A percentile compares a stretch with the other conserved stretches of the same genome.
phyloP scores from a whole-genome alignment of 129 eudicot species.

The Centella asiatica region DNA sequence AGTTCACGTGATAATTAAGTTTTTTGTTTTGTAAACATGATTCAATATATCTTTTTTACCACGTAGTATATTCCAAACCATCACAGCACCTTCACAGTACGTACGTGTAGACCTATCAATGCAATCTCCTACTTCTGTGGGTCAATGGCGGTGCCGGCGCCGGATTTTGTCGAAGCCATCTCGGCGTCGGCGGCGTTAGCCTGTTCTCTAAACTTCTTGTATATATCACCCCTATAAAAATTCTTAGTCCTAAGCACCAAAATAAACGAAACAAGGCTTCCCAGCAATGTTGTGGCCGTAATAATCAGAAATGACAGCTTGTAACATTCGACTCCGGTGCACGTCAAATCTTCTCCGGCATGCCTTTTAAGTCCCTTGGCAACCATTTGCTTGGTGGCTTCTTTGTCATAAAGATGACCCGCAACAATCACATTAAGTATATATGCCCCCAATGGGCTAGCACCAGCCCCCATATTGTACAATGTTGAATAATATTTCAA shows the following conservation, averaged over 20 bases:
- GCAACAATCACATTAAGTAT: constrained; percentile 60
- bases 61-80: no score
- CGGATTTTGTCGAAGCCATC: constrained; percentile 15
- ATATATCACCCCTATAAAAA: constrained; percentile 69
- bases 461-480: constrained; percentile 55
- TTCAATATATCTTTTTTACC: no score
- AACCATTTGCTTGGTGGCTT: constrained; percentile 41
- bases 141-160: not conserved
- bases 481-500: constrained; percentile 67
- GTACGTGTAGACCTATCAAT: no score
- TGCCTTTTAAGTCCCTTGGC: constrained; percentile 40
- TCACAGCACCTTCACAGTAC: no score
- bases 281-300: constrained; percentile 42
- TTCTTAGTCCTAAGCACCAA: constrained; percentile 60
- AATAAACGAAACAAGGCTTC: constrained; percentile 44
- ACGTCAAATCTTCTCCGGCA: constrained; percentile 44
- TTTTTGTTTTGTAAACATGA: no score
- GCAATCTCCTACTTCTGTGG: no score
- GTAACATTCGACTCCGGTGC: constrained; percentile 63
- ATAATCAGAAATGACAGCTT: constrained; percentile 56
- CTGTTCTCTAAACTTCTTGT: constrained; percentile 60
- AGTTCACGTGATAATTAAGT: no score
- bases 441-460: constrained; percentile 74
- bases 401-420: constrained; percentile 60
- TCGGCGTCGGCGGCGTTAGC: constrained; percentile 8